Conservation (phyloP, 2,329 filamentous ascomycete genomes). For the Apiospora phragmitis region DNA sequence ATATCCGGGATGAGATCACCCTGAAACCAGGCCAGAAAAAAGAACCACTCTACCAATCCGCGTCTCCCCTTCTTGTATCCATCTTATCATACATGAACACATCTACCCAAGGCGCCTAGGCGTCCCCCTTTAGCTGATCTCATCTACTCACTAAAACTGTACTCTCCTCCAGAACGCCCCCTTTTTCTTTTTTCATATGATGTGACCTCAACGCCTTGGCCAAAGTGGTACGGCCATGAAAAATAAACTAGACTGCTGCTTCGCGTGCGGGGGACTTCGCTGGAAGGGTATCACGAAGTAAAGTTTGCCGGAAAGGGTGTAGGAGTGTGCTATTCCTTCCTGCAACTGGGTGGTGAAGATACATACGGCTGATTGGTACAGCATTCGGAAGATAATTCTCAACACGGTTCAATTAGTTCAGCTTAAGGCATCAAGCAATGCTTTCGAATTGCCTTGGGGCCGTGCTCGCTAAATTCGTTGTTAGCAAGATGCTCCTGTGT, state of each 20-base stretch:
- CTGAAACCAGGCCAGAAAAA: neutral
- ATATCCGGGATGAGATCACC: neutral
- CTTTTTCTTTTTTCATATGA: neutral
- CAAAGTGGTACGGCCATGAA: neutral
- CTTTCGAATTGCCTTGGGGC: conserved; percentile 53
- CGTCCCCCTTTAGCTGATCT: neutral
- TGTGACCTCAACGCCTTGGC: neutral
- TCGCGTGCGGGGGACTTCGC: neutral
- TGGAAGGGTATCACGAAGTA: neutral
- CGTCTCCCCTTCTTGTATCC: neutral
- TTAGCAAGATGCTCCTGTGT: conserved; percentile 9
- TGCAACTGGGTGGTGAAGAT: neutral
- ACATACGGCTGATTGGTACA: neutral
- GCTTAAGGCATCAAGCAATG: conserved; percentile 48
- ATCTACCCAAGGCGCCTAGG: neutral
- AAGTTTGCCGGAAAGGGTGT: neutral
- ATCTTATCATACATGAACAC: neutral
- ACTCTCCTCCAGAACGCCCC: neutral
- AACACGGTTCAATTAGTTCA: neutral
- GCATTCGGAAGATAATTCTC: neutral
- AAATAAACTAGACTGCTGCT: neutral
- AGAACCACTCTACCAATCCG: neutral
- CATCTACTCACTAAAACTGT: neutral
- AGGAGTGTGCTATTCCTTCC: neutral
- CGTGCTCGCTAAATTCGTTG: conserved; percentile 46